phyloP scores from a whole-genome alignment of 768 basidiomycete genomes.

The Pulveroboletus sp. region DNA sequence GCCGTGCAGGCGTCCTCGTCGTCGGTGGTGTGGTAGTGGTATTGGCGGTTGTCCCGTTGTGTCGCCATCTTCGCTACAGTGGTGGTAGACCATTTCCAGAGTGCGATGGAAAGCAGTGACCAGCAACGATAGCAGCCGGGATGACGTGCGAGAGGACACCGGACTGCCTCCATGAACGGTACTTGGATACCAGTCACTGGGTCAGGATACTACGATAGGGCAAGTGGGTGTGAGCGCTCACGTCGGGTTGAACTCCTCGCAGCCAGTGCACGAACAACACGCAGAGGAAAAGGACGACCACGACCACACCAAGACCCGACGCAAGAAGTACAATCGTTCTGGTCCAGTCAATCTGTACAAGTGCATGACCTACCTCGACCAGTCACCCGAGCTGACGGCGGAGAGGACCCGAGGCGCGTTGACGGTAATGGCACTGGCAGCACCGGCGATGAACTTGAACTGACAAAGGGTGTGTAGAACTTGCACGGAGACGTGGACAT shows the following conservation, averaged over 20 bases:
- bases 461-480: conserved; percentile 53
- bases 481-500: conserved; percentile 9
- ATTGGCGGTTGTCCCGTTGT: no score
- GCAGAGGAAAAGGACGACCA: conserved; percentile 69
- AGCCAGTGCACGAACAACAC: conserved; percentile 66
- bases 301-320: conserved; percentile 55
- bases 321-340: conserved; percentile 56
- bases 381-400: conserved; percentile 36
- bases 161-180: conserved; percentile 71
- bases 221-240: conserved; percentile 40
- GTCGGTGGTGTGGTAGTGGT: no score
- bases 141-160: conserved; percentile 66
- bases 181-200: conserved; percentile 49
- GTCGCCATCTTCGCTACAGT: no score
- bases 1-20: no score
- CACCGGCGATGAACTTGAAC: conserved; percentile 75
- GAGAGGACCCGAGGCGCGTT: conserved; percentile 51
- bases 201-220: conserved; percentile 1
- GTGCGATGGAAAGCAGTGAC: conserved; percentile 56
- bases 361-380: conserved; percentile 45
- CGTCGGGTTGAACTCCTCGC: conserved; percentile 66
- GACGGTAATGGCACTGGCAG: conserved; percentile 57
- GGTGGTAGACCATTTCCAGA: conserved; percentile 76
- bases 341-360: conserved; percentile 5
- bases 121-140: conserved; percentile 64